A percentile compares a stretch with the other conserved stretches of the same genome.
Evolutionary conservation across 495 filamentous ascomycete species (phyloP).

Genomic region (Penicillium waksmanii): DNA sequence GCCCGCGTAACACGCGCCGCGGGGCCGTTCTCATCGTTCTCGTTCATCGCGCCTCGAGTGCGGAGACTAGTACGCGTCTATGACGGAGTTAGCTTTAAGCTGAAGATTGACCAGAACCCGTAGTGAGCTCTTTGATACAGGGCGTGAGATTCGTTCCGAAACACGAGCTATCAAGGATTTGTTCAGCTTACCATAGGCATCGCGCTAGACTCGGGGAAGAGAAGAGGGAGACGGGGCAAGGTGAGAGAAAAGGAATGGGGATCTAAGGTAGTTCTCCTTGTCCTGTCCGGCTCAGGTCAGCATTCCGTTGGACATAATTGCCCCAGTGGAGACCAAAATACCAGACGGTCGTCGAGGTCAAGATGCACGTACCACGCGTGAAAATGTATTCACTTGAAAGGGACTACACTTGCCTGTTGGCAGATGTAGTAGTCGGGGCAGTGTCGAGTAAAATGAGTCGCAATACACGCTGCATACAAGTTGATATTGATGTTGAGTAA

Average conservation of each 20-base stretch:
- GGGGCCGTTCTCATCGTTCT: constrained; percentile 88
- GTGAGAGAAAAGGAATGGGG: constrained; percentile 35
- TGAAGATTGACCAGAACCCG: constrained; percentile 8
- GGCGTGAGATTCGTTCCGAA: background rate
- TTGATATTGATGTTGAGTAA: constrained; percentile 35
- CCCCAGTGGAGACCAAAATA: constrained; percentile 44
- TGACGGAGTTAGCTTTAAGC: constrained; percentile 18
- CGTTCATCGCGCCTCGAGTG: constrained; percentile 74
- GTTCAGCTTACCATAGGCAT: constrained; percentile 51
- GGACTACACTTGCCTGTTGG: constrained; percentile 34
- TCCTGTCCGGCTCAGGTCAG: constrained; percentile 38
- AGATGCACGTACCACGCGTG: constrained; percentile 50
- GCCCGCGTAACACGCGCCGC: constrained; percentile 87
- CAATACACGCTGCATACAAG: constrained; percentile 29
- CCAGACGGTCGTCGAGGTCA: constrained; percentile 34
- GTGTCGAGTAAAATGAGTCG: constrained; percentile 22
- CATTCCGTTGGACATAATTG: constrained; percentile 45
- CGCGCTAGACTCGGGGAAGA: constrained; percentile 25
- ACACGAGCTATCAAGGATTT: constrained; percentile 10
- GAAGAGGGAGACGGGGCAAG: constrained; percentile 29
- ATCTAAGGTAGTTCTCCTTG: constrained; percentile 33
- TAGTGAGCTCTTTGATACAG: constrained; percentile 11
- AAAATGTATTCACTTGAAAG: constrained; percentile 37
- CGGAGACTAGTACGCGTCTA: constrained; percentile 59
- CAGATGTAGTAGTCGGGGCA: constrained; percentile 23